A percentile compares a stretch with the other conserved stretches of the same genome.
Evolutionary conservation across 306 rosid genomes (phyloP).

Genomic region (Glycine latifolia): DNA sequence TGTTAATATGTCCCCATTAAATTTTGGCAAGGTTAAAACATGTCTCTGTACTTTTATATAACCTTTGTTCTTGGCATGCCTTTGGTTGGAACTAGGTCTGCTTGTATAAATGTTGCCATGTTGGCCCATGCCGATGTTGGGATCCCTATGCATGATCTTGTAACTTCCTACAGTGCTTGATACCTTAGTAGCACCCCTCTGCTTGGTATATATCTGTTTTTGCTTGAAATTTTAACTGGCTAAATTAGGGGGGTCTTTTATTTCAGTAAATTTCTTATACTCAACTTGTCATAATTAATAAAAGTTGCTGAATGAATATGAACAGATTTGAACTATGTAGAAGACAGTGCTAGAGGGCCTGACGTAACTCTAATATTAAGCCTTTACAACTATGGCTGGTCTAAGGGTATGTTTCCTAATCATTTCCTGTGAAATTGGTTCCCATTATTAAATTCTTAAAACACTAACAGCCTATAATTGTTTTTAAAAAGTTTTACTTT

Average conservation of each 20-base stretch:
- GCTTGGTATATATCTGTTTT: too few species aligned
- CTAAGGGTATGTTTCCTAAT: too few species aligned
- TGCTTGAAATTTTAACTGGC: too few species aligned
- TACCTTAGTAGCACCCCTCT: conserved; percentile 89
- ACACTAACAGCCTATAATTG: too few species aligned
- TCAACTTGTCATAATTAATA: conserved; percentile 11
- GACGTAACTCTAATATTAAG: conserved; percentile 89
- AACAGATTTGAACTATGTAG: conserved; percentile 87
- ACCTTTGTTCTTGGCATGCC: conserved; percentile 36
- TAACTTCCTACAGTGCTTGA: conserved; percentile 89
- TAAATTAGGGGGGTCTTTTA: too few species aligned
- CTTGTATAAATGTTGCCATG: conserved; percentile 95
- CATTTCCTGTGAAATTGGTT: too few species aligned
- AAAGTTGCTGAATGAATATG: conserved; percentile 40
- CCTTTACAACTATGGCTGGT: too few species aligned
- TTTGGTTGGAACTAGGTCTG: conserved; percentile 85
- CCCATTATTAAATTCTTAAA: too few species aligned
- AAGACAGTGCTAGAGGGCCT: conserved; percentile 98
- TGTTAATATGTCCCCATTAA: conserved; percentile 11
- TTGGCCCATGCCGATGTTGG: conserved; percentile 97
- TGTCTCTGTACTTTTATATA: conserved; percentile 4
- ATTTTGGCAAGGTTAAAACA: conserved; percentile 22
- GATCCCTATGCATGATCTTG: conserved; percentile 94
- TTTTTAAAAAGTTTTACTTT: too few species aligned
- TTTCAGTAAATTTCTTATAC: conserved; percentile 14